Percentiles rank a stretch among this genome's conserved stretches.
Conservation (phyloP, 345 rosid genomes). For the Salix caprea region DNA sequence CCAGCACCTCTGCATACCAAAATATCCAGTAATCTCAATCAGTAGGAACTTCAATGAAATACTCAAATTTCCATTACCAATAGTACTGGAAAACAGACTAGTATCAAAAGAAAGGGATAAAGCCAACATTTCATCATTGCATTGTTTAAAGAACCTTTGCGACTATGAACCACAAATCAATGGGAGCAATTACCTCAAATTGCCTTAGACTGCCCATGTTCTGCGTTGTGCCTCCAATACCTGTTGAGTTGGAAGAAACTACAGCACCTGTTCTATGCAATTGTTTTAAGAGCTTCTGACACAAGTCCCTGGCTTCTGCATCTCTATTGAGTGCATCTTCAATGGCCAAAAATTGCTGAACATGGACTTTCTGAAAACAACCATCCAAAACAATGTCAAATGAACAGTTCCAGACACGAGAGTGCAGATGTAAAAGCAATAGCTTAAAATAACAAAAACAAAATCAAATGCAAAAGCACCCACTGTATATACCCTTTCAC, state of each 20-base stretch:
- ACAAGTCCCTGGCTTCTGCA: slow-evolving; percentile 74
- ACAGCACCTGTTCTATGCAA: slow-evolving; percentile 63
- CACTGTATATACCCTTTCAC: neutral
- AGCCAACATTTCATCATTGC: neutral
- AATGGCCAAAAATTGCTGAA: slow-evolving; percentile 91
- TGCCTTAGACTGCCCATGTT: slow-evolving; percentile 68
- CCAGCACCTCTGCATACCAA: neutral
- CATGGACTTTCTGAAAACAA: slow-evolving; percentile 75
- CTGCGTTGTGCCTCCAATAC: slow-evolving; percentile 55
- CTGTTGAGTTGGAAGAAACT: slow-evolving; percentile 46
- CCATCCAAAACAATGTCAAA: slow-evolving; percentile 14
- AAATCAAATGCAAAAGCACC: neutral
- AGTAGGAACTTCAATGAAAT: neutral
- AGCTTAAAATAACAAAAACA: neutral
- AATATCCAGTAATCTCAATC: neutral
- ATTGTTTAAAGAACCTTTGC: neutral
- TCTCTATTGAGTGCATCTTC: slow-evolving; percentile 90
- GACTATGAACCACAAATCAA: neutral
- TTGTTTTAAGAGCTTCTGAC: slow-evolving; percentile 62
- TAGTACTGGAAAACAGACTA: neutral
- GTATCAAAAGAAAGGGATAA: neutral
- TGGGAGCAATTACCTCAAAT: slow-evolving; percentile 53
- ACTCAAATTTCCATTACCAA: neutral
- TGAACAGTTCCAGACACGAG: neutral
- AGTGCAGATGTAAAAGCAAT: neutral